These are phyloP conservation scores for Akanthomyces uredinophilus DNA, from an alignment of 2,329 filamentous ascomycete species.

Conservation along the genomic window DNA sequence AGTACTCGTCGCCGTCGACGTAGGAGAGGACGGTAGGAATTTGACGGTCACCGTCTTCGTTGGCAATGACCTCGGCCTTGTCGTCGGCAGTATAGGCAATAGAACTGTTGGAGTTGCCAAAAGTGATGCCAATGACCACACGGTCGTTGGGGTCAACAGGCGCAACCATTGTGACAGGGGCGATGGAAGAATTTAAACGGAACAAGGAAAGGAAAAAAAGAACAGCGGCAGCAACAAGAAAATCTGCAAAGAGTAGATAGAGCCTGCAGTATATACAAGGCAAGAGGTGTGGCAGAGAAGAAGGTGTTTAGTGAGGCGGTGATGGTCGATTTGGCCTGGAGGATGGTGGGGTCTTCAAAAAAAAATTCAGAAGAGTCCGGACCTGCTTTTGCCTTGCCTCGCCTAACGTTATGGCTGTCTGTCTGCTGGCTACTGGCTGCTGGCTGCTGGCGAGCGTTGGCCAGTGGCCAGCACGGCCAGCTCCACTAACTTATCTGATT, in stretches of 20 bases:
- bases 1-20: slow-evolving; percentile 92
- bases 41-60: slow-evolving; percentile 97
- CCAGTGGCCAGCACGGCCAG: not conserved
- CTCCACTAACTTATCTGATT: not conserved
- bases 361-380: slow-evolving; percentile 19
- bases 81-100: slow-evolving; percentile 92
- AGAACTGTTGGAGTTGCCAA: slow-evolving; percentile 97
- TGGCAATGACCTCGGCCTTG: slow-evolving; percentile 96
- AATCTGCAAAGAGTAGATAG: not conserved
- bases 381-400: slow-evolving; percentile 3
- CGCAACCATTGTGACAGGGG: slow-evolving; percentile 37
- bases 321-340: slow-evolving; percentile 14
- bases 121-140: slow-evolving; percentile 87
- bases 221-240: not conserved
- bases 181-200: slow-evolving; percentile 8
- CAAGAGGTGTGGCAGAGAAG: not conserved
- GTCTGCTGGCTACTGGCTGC: not conserved
- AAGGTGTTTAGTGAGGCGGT: slow-evolving; percentile 10
- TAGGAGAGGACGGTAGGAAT: slow-evolving; percentile 95
- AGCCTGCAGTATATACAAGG: slow-evolving; percentile 1
- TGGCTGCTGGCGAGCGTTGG: not conserved
- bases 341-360: slow-evolving; percentile 15
- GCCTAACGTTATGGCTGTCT: not conserved
- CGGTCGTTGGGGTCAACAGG: slow-evolving; percentile 52
- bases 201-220: slow-evolving; percentile 16